Evolutionary conservation across 345 rosid genomes (phyloP), one percentile per base, ranked within the genome.

Genomic region (Eucalyptus polybractea): DNA sequence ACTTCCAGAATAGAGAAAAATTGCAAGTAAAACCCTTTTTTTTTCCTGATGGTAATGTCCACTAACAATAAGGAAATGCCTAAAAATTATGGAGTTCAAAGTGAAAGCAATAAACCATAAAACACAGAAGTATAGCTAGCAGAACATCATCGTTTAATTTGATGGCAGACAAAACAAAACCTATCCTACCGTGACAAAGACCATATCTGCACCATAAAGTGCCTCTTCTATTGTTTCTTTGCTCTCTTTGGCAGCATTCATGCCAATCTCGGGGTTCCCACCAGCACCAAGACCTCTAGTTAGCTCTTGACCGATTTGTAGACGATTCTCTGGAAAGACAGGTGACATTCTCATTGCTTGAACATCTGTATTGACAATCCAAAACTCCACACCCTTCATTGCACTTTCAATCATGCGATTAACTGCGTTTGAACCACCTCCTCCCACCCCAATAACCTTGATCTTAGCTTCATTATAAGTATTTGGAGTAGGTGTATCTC

Each of bases 221-320:
- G 99, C 98, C 91, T 94, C 97, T 92, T 98, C 98, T 80, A 98
- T 95, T 40, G 96, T 89, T 88, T 93, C 96, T 93, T 94, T 95
- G 92, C 99, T 98, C 91, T 97, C 99, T 88, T 93, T 95, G 22
- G 99, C 99, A 91, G 99, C 99, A 93, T 96, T 96, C 96, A 94
- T 96, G 80, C 99, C 99, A 31, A 97, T 96, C 92, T 97, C 99
- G 0, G 98, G 99, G 89, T 98, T 98, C n/a, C 99, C 99, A 88
- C 99, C 99, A 89, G 98, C 98, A 89, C 99, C 99, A 88, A 98
- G 97, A 91, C 99, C 99, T 80, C 98, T 95, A 56, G 99, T 98
- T 86, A 98, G 92, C 95, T 98, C 99, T 92, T 93, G 95, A 90
- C 99, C 99, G 60, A 98, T 97, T 81, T 97, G 98, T 92, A 98